phyloP scores from a whole-genome alignment of 192 early-diverging fungal species.

The Podila horticola region DNA sequence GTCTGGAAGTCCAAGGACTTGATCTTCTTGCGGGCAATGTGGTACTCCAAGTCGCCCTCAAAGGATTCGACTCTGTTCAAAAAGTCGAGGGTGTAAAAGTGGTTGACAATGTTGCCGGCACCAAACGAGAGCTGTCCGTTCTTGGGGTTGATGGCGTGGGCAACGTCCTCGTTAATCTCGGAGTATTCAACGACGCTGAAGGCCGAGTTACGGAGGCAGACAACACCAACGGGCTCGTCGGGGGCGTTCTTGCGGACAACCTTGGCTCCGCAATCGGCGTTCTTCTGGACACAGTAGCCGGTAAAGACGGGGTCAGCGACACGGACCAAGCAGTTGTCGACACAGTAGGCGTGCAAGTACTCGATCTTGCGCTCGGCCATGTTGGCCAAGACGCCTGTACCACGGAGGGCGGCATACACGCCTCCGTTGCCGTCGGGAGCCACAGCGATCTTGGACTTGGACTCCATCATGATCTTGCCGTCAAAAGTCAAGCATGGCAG shows the following conservation, averaged over 20 bases:
- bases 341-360: conserved; percentile 95
- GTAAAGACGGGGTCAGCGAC: conserved; percentile 97
- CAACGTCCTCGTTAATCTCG: conserved; percentile 85
- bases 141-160: conserved; percentile 69
- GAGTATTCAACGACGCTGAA: conserved; percentile 96
- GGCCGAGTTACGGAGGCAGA: conserved; percentile 86
- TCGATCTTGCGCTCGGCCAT: conserved; percentile 85
- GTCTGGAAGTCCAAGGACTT: conserved; percentile 84
- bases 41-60: conserved; percentile 90
- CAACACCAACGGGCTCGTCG: conserved; percentile 94
- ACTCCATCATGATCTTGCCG: conserved; percentile 95
- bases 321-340: conserved; percentile 97
- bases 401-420: conserved; percentile 92
- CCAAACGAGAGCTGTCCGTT: conserved; percentile 84
- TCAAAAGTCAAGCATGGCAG: conserved; percentile 92
- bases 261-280: conserved; percentile 95
- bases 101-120: conserved; percentile 98
- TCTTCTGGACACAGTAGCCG: conserved; percentile 89
- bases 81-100: conserved; percentile 96
- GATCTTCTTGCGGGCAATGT: conserved; percentile 99
- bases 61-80: conserved; percentile 86
- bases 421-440: conserved; percentile 95
- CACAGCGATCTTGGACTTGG: conserved; percentile 78
- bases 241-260: conserved; percentile 90
- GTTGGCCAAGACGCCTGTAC: conserved; percentile 83